These are phyloP conservation scores for Actinomortierella wolfii DNA, from an alignment of 371 early-diverging fungal species.

Conservation along the genomic window DNA sequence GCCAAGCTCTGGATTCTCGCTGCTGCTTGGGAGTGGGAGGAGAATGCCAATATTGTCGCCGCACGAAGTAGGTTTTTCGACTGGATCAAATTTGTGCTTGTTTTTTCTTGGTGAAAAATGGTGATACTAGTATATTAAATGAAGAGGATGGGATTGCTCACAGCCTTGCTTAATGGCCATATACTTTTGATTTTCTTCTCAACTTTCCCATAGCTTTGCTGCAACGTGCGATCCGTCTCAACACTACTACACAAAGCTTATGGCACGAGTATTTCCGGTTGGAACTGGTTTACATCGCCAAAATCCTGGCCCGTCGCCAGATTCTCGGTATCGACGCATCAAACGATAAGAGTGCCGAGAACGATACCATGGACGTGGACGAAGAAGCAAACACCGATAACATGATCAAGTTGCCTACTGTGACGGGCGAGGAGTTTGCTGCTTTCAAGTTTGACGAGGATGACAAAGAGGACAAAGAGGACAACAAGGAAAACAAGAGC, in stretches of 20 bases:
- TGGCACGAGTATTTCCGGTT: slow-evolving; percentile 95
- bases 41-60: slow-evolving; percentile 78
- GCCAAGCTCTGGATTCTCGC: slow-evolving; percentile 89
- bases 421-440: slow-evolving; percentile 63
- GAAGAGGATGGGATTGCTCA: background rate
- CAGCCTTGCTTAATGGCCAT: too few relatives aligned
- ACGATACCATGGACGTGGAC: slow-evolving; percentile 42
- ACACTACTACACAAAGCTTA: slow-evolving; percentile 67
- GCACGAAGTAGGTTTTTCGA: slow-evolving; percentile 63
- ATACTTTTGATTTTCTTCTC: background rate
- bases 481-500: slow-evolving; percentile 22
- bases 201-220: slow-evolving; percentile 57
- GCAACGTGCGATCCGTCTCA: slow-evolving; percentile 89
- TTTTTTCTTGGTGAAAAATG: background rate
- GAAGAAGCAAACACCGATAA: slow-evolving; percentile 51
- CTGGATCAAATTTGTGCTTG: slow-evolving; percentile 4
- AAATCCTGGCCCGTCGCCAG: slow-evolving; percentile 80
- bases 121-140: background rate
- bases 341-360: slow-evolving; percentile 44
- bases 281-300: slow-evolving; percentile 88
- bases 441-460: slow-evolving; percentile 44
- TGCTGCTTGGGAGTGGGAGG: slow-evolving; percentile 87
- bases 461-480: slow-evolving; percentile 44
- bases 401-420: slow-evolving; percentile 60
- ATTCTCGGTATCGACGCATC: slow-evolving; percentile 70